Evolutionary conservation across 148 eudicot genomes (phyloP), one percentile per base, ranked within the genome.

Genomic region (Rhododendron molle): DNA sequence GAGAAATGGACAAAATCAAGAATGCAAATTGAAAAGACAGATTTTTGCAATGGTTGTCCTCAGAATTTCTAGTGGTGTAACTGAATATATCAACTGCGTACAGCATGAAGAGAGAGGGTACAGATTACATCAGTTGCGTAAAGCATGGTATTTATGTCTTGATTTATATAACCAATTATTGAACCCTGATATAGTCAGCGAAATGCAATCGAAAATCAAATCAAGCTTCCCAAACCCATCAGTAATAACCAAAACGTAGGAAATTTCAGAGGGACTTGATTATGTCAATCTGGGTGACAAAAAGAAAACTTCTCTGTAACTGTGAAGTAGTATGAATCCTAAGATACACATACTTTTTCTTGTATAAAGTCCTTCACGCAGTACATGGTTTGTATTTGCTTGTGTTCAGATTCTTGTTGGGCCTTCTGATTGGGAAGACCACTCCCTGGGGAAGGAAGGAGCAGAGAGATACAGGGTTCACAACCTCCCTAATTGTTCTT

Each of bases 401-500:
- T 71, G 85, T 23, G 40, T 49, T 44, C 88, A 94, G 97, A 86
- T 94, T 78, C 89, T 96, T 50, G 92, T 95, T 34, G 99, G 99
- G 44, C 88, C 94, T n/a, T 87, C 85, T 13, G 98, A 96, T 85
- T 95, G 98, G 98, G 95, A 90, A 77, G 80, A 94, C 50, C 87
- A 96, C 81, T 79, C 40, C 77, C 58, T 78, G 72, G 88, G 93
- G 18, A 94, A 89, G 79, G 97, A 96, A 83, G 98, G 98, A 79
- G 93, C 92, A 1, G 95, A 92, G 85, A 92, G 92, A 87, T 96
- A 96, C 89, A 89, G 98, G 89, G 89, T 93, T 7, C 92, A 84
- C 3, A 96, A 95, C 49, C 91, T 96, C 32, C 99, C 98, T 2
- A 85, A 88, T 50, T 78, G 89, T 16, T 15, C 88, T 47, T 88